Percentiles rank a stretch among this genome's conserved stretches.
phyloP scores from a whole-genome alignment of 2,329 filamentous ascomycete species.

The Monosporascus sp. region DNA sequence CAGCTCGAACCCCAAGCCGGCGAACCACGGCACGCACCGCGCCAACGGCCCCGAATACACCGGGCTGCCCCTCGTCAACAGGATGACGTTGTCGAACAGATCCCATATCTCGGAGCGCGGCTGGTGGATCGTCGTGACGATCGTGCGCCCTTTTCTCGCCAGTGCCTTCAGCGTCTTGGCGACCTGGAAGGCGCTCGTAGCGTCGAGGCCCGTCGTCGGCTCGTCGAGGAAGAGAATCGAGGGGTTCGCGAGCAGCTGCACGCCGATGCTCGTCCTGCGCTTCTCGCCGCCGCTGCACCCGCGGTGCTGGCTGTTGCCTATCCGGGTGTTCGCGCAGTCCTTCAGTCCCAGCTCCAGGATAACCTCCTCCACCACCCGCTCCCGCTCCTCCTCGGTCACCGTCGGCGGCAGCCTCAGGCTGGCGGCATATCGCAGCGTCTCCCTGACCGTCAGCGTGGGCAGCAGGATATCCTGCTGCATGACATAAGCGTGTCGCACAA shows the following conservation, averaged over 20 bases:
- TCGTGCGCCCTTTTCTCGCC: conserved; percentile 62
- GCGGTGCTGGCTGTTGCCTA: conserved; percentile 65
- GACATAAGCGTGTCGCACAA: conserved; percentile 61
- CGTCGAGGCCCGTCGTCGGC: conserved; percentile 72
- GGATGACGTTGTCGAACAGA: conserved; percentile 66
- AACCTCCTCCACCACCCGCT: conserved; percentile 66
- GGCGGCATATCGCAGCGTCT: conserved; percentile 69
- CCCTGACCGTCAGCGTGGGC: conserved; percentile 68
- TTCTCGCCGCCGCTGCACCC: conserved; percentile 79
- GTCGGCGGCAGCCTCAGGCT: conserved; percentile 63
- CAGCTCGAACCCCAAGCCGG: conserved; percentile 51
- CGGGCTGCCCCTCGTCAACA: conserved; percentile 62
- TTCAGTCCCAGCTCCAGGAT: conserved; percentile 71
- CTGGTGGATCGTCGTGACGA: conserved; percentile 72
- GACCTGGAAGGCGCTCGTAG: conserved; percentile 70
- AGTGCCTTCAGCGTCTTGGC: conserved; percentile 64
- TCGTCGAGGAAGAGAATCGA: conserved; percentile 75
- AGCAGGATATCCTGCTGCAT: conserved; percentile 73
- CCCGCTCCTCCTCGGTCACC: conserved; percentile 53
- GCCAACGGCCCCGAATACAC: conserved; percentile 60
- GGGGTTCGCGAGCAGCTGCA: conserved; percentile 74
- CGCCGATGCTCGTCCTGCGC: conserved; percentile 68
- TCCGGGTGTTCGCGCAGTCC: conserved; percentile 69
- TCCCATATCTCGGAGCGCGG: conserved; percentile 76
- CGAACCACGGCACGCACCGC: conserved; percentile 61